Evolutionary conservation across 805 yeast genomes (phyloP), one percentile per base, ranked within the genome.

Genomic region (Lipomyces sp.): DNA sequence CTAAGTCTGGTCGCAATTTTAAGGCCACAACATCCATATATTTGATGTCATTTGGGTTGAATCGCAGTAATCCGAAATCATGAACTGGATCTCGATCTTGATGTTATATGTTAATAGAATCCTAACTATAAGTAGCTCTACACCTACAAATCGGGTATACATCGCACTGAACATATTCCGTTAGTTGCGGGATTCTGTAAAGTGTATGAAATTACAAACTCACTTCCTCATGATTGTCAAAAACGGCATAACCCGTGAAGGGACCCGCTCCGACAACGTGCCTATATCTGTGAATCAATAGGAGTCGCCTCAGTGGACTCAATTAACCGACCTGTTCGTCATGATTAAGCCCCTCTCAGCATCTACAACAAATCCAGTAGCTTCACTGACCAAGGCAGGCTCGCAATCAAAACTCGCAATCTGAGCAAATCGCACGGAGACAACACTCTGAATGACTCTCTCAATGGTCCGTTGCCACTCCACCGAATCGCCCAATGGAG

Each of bases 211-310:
- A 96, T 62, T 82, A 86, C 2, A 92, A 96, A 53, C 87, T 91
- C 59, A 91, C 90, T 78, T 92, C 97, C 77, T 93, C 98, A 78
- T 93, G 97, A 76, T 93, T 93, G 75, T 93, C 97, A 75, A 93
- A 93, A 1, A 93, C 92, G 0, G 90, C 97, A 74, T 89, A 91
- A 0, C 98, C 98, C 45, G 87, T 84, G 77, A 93, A 92, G 0
- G 97, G 97, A 18, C 97, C 97, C 0, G 97, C 92, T 1, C 97
- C 97, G 53, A 92, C 97, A 59, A 93, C 98, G 75, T 93, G 98
- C 75, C 97, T 84, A 33, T 4, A 54, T 13, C 24, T 18, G 7
- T n/a, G 11, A 7, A 7, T 33, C 2, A 57, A 48, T 34, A 24
- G 11, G 13, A 29, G 29, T 24, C 33, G 2, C 18, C 24, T 7